Evolutionary conservation across 257 asterid species (phyloP).

Genomic region (Buddleja alternifolia): DNA sequence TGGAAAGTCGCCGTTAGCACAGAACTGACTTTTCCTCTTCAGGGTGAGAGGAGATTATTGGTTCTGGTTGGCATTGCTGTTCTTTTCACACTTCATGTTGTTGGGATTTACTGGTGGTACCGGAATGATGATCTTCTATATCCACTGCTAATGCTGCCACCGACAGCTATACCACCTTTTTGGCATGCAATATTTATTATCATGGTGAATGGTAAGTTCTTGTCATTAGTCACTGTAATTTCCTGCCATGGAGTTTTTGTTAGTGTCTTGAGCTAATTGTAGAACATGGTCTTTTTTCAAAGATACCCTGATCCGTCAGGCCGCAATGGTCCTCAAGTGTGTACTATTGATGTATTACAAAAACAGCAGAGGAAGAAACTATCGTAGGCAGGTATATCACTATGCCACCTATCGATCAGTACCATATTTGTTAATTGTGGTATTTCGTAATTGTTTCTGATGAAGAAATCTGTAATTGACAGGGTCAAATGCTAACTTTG

Average conservation of each 20-base stretch:
- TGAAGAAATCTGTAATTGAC: slow-evolving; percentile 25
- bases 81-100: slow-evolving; percentile 60
- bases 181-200: slow-evolving; percentile 89
- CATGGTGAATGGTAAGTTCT: slow-evolving; percentile 82
- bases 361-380: slow-evolving; percentile 74
- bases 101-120: slow-evolving; percentile 85
- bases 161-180: slow-evolving; percentile 81
- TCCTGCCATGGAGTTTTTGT: slow-evolving; percentile 17
- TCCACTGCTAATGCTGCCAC: slow-evolving; percentile 87
- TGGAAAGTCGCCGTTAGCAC: slow-evolving; percentile 24
- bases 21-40: slow-evolving; percentile 35
- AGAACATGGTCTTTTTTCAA: slow-evolving; percentile 25
- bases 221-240: slow-evolving; percentile 13
- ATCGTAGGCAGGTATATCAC: slow-evolving; percentile 70
- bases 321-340: slow-evolving; percentile 77
- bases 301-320: slow-evolving; percentile 87
- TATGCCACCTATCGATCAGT: not conserved
- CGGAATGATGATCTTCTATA: slow-evolving; percentile 65
- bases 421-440: not conserved
- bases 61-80: slow-evolving; percentile 52
- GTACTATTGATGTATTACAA: slow-evolving; percentile 69
- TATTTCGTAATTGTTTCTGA: slow-evolving; percentile 22
- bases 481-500: slow-evolving; percentile 89
- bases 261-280: slow-evolving; percentile 22
- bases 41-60: slow-evolving; percentile 75